Percentiles rank a stretch among this genome's conserved stretches.
These are phyloP conservation scores for Neonectria ditissima DNA, from an alignment of 2,329 filamentous ascomycete species.

Conservation along the genomic window DNA sequence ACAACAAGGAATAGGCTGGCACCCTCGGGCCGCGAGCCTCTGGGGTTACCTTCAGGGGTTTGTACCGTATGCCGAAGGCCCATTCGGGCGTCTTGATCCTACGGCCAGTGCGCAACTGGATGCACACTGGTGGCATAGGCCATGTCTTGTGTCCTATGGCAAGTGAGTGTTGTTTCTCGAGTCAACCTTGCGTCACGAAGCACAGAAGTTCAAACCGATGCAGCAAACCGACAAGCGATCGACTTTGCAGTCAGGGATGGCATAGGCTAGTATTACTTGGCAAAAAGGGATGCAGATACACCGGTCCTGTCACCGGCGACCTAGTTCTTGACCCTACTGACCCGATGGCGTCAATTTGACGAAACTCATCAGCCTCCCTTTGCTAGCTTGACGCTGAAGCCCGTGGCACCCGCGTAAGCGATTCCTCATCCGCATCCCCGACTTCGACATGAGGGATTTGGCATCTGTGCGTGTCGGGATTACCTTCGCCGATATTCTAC, in stretches of 20 bases:
- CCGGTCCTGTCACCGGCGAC: background rate
- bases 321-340: background rate
- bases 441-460: background rate
- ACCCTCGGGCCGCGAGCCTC: background rate
- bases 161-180: background rate
- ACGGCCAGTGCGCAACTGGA: background rate
- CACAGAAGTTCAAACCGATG: background rate
- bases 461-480: background rate
- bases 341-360: constrained; percentile 4
- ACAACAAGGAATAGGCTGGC: constrained; percentile 10
- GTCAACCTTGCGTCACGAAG: background rate
- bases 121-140: background rate
- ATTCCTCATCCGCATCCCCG: background rate
- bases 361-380: background rate
- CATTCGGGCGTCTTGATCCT: background rate
- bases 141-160: background rate
- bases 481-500: background rate
- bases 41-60: background rate
- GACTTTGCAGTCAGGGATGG: background rate
- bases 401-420: background rate
- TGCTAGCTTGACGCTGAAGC: background rate
- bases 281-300: background rate
- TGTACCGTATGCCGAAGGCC: constrained; percentile 5
- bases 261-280: background rate
- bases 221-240: background rate